A percentile compares a stretch with the other conserved stretches of the same genome.
Evolutionary conservation across 768 basidiomycete species (phyloP).

Genomic region (Imleria badia): DNA sequence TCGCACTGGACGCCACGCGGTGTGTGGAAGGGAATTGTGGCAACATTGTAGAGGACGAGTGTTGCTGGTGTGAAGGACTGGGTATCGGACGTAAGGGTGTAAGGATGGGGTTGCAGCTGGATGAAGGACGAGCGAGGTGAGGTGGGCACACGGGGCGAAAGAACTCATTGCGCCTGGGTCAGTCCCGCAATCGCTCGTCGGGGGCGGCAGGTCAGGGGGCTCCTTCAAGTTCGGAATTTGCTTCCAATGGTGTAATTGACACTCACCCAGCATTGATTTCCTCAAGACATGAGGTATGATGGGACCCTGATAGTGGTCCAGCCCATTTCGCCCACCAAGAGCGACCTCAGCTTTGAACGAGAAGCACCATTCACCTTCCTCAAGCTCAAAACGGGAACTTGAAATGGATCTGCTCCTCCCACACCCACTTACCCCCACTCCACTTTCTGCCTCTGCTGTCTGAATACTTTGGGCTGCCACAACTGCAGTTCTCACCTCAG

Average conservation of each 20-base stretch:
- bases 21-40: neutral
- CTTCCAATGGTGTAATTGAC: neutral
- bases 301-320: slow-evolving; percentile 14
- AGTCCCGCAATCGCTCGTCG: slow-evolving; percentile 1
- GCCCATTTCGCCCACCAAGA: neutral
- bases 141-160: slow-evolving; percentile 18
- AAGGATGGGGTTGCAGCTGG: too few species aligned
- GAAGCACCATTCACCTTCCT: neutral
- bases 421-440: slow-evolving; percentile 1
- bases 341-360: neutral
- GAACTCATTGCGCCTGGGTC: slow-evolving; percentile 24
- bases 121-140: slow-evolving; percentile 22
- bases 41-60: neutral
- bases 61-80: neutral
- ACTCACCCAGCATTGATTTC: neutral
- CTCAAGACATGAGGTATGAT: slow-evolving; percentile 3
- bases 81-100: neutral
- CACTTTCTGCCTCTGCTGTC: slow-evolving; percentile 14
- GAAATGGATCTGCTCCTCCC: slow-evolving; percentile 12
- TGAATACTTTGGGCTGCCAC: slow-evolving; percentile 11
- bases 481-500: slow-evolving; percentile 15
- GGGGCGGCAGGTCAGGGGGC: neutral
- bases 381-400: slow-evolving; percentile 2
- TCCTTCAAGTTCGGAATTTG: neutral
- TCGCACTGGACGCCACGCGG: slow-evolving; percentile 14